Evolutionary conservation across 2,329 filamentous ascomycete genomes (phyloP).

Genomic region (Xenosphaeropsis pyriputrescens): DNA sequence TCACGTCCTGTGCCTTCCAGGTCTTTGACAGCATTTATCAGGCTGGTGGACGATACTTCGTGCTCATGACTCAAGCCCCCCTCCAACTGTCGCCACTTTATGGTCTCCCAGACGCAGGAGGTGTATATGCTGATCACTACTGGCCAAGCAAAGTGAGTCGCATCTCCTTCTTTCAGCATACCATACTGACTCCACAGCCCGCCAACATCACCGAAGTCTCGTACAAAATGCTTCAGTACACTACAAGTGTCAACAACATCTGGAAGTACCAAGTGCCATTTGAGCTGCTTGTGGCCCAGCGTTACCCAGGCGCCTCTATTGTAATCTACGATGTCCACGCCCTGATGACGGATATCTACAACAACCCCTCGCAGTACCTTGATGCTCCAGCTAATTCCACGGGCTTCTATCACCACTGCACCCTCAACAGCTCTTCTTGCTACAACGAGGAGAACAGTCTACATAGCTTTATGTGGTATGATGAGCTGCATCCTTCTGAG

Average conservation of each 20-base stretch:
- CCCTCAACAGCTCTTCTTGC: constrained; percentile 19
- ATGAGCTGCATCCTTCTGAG: constrained; percentile 58
- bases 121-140: constrained; percentile 25
- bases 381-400: constrained; percentile 47
- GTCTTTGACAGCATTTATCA: constrained; percentile 48
- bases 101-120: constrained; percentile 28
- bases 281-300: constrained; percentile 24
- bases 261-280: constrained; percentile 34
- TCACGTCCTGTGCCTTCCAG: constrained; percentile 52
- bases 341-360: constrained; percentile 49
- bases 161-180: constrained; percentile 1
- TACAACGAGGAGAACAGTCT: constrained; percentile 22
- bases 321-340: constrained; percentile 53
- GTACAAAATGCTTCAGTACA: constrained; percentile 33
- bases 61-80: constrained; percentile 55
- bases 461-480: constrained; percentile 58
- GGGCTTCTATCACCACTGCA: constrained; percentile 41
- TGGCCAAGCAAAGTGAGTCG: constrained; percentile 22
- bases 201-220: constrained; percentile 32
- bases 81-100: constrained; percentile 57
- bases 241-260: constrained; percentile 31
- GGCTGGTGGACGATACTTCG: constrained; percentile 53
- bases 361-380: constrained; percentile 44
- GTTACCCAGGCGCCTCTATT: constrained; percentile 44
- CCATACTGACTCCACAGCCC: constrained; percentile 21